These are phyloP conservation scores for Coelastrella sp. DNA, from an alignment of 139 green algal species.

Conservation along the genomic window DNA sequence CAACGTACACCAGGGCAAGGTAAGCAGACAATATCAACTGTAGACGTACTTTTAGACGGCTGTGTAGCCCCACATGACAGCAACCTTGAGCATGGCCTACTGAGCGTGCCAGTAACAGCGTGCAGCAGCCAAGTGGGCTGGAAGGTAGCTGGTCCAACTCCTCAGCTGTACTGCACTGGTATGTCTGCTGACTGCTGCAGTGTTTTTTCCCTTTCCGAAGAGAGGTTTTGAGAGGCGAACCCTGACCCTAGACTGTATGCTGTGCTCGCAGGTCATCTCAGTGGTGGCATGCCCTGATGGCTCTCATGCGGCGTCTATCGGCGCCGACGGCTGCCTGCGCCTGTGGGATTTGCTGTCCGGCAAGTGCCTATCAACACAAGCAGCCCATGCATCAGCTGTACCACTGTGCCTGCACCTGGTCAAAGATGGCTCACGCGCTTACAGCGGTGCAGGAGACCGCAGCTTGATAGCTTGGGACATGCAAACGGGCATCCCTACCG, in stretches of 20 bases:
- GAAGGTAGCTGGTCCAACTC: too few species aligned
- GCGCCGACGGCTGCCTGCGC: conserved; percentile 51
- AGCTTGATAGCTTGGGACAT: conserved; percentile 19
- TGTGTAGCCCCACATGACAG: neutral
- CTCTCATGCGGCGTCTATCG: conserved; percentile 19
- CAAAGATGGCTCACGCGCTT: conserved; percentile 11
- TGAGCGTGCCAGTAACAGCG: neutral
- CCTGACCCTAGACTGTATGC: too few species aligned
- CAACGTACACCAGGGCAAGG: conserved; percentile 46
- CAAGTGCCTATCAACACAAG: conserved; percentile 27
- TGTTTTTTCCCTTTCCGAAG: too few species aligned
- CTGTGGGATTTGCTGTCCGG: conserved; percentile 51
- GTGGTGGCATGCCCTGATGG: conserved; percentile 18
- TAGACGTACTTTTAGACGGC: too few species aligned
- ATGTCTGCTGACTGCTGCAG: too few species aligned
- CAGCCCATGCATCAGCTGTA: conserved; percentile 28
- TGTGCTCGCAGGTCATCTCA: conserved; percentile 11
- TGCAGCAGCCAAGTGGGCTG: too few species aligned
- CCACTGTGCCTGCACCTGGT: conserved; percentile 18
- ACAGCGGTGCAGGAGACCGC: conserved; percentile 23
- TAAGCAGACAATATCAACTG: neutral
- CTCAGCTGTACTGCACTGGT: too few species aligned
- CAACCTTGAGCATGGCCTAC: neutral
- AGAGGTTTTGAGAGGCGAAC: neutral
- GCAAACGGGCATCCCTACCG: neutral